These are phyloP conservation scores for Coriaria nepalensis DNA, from an alignment of 306 rosid genomes.

Conservation along the genomic window DNA sequence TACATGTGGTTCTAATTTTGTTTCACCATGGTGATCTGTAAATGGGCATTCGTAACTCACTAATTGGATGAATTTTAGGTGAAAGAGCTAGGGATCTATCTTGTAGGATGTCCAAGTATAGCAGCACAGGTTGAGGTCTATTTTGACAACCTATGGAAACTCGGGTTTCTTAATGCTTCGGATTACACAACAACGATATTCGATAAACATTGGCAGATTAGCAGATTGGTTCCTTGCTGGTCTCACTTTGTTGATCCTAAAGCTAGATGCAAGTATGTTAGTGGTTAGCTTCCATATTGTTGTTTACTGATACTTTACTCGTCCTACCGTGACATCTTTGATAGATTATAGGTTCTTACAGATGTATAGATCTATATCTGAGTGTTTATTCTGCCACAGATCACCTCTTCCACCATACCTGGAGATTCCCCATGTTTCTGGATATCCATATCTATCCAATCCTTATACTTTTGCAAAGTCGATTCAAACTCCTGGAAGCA, in stretches of 20 bases:
- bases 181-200: conserved; percentile 41
- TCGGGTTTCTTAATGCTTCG: conserved; percentile 46
- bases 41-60: conserved; percentile 6
- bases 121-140: conserved; percentile 56
- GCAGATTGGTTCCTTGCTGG: conserved; percentile 91
- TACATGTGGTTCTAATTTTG: not conserved
- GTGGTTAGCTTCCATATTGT: not conserved
- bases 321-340: not conserved
- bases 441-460: conserved; percentile 56
- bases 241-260: conserved; percentile 48
- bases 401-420: conserved; percentile 55
- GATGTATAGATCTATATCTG: conserved; percentile 1
- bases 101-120: conserved; percentile 53
- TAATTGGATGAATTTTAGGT: conserved; percentile 36
- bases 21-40: not conserved
- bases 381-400: conserved; percentile 27
- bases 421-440: conserved; percentile 45
- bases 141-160: conserved; percentile 69
- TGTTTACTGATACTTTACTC: not conserved
- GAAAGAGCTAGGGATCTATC: conserved; percentile 85
- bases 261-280: conserved; percentile 62
- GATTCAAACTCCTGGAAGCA: conserved; percentile 51
- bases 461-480: conserved; percentile 39
- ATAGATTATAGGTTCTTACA: no score
- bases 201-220: conserved; percentile 75